phyloP scores from a whole-genome alignment of 179 eudicot species.

The Beta macrorhiza region DNA sequence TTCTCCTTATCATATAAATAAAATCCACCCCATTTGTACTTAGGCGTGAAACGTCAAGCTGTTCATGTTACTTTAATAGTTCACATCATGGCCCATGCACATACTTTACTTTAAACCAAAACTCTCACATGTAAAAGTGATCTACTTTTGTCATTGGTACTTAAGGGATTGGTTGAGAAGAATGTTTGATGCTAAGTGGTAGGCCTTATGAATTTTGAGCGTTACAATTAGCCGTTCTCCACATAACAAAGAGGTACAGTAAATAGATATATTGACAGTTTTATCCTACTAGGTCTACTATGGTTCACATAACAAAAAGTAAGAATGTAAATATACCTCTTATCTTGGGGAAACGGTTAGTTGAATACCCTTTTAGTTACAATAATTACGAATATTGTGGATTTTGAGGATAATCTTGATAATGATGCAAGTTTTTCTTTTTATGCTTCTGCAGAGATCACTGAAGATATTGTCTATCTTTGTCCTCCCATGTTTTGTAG shows the following conservation, averaged over 20 bases:
- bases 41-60: conserved; percentile 10
- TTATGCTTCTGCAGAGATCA: conserved; percentile 59
- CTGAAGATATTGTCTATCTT: conserved; percentile 63
- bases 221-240: background rate
- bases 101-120: background rate
- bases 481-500: conserved; percentile 76
- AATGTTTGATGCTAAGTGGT: conserved; percentile 14
- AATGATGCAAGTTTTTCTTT: background rate
- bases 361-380: no score
- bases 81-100: background rate
- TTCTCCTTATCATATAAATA: no score
- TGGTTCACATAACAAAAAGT: no score
- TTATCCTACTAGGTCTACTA: no score
- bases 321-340: no score
- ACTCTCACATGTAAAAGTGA: background rate
- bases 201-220: conserved; percentile 9
- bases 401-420: background rate
- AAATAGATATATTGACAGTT: no score
- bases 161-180: background rate
- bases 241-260: no score
- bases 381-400: background rate
- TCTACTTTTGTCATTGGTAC: conserved; percentile 7
- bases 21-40: background rate
- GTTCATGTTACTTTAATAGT: background rate
- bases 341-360: no score